Evolutionary conservation across 169 alveolate genomes (phyloP).

Genomic region (Plasmodium billcollinsi): DNA sequence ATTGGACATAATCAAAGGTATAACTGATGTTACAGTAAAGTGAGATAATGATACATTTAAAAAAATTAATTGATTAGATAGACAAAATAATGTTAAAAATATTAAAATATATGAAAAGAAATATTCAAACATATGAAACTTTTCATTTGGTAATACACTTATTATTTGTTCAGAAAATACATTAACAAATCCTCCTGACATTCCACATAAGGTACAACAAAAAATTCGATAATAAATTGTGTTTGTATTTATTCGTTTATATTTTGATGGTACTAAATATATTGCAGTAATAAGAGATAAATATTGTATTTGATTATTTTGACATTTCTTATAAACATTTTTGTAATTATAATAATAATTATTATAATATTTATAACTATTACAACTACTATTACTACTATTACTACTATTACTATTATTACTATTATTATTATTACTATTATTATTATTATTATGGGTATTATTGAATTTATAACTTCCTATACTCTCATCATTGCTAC

Average conservation of each 20-base stretch:
- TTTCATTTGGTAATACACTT: slow-evolving; percentile 31
- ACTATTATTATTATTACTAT: neutral
- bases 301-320: slow-evolving; percentile 13
- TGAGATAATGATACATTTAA: slow-evolving; percentile 41
- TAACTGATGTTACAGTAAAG: slow-evolving; percentile 55
- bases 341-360: neutral
- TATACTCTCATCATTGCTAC: neutral
- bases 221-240: slow-evolving; percentile 44
- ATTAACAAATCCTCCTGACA: slow-evolving; percentile 72
- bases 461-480: neutral
- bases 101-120: slow-evolving; percentile 31
- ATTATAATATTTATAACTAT: neutral
- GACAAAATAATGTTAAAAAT: slow-evolving; percentile 34
- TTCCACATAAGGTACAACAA: slow-evolving; percentile 56
- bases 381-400: neutral
- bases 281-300: slow-evolving; percentile 32
- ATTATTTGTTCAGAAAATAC: slow-evolving; percentile 65
- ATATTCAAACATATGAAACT: slow-evolving; percentile 29
- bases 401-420: neutral
- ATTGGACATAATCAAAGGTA: slow-evolving; percentile 65
- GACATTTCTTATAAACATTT: neutral
- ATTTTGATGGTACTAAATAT: slow-evolving; percentile 1
- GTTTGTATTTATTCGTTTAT: neutral
- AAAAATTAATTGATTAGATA: slow-evolving; percentile 49
- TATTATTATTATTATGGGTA: neutral